A percentile compares a stretch with the other conserved stretches of the same genome.
Evolutionary conservation across 2,329 filamentous ascomycete species (phyloP).

Genomic region (Aureobasidium sp.): DNA sequence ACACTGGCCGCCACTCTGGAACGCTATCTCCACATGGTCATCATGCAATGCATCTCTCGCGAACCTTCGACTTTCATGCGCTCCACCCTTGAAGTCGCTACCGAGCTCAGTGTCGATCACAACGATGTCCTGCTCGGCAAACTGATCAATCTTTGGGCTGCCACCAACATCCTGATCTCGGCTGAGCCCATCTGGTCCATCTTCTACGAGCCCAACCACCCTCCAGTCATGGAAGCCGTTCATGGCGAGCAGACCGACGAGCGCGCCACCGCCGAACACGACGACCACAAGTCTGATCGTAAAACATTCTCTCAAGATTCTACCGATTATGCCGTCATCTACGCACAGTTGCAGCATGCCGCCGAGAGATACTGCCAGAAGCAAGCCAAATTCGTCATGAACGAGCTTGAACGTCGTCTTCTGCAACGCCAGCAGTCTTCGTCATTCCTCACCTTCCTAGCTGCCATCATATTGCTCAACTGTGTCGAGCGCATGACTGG

Average conservation of each 20-base stretch:
- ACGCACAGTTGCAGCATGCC: constrained; percentile 48
- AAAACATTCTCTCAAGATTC: constrained; percentile 5
- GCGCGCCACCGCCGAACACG: background rate
- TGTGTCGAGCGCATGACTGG: constrained; percentile 55
- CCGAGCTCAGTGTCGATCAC: constrained; percentile 16
- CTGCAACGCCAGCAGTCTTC: constrained; percentile 51
- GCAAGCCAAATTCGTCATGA: constrained; percentile 50
- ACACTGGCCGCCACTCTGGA: constrained; percentile 13
- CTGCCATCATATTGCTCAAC: constrained; percentile 51
- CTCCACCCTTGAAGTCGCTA: constrained; percentile 35
- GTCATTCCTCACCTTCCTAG: constrained; percentile 54
- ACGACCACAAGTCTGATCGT: constrained; percentile 24
- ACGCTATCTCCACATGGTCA: constrained; percentile 15
- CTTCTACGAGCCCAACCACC: constrained; percentile 13
- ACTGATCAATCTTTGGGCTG: constrained; percentile 50
- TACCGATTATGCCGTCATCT: constrained; percentile 40
- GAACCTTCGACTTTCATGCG: constrained; percentile 48
- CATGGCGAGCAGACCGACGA: background rate
- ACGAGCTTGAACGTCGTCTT: constrained; percentile 53
- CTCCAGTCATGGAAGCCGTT: constrained; percentile 17
- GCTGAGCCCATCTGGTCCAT: constrained; percentile 23
- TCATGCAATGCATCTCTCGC: constrained; percentile 36
- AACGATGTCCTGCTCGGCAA: constrained; percentile 43
- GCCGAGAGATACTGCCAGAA: constrained; percentile 49
- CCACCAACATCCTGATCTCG: constrained; percentile 44